Evolutionary conservation across 495 filamentous ascomycete species (phyloP), one percentile per base, ranked within the genome.

Genomic region (Penicillium antarcticum): DNA sequence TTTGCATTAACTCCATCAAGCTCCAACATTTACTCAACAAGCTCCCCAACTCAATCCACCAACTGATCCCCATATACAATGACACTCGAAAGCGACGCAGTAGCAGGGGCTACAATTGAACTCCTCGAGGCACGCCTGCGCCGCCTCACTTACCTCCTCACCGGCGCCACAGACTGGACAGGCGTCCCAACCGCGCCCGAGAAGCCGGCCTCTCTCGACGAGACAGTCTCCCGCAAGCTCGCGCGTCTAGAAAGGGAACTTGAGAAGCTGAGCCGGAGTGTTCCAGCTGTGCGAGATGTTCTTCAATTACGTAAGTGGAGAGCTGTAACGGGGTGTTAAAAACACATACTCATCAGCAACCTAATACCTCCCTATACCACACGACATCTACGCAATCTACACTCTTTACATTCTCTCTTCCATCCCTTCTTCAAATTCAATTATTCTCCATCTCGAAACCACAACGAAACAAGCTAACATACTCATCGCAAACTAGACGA

Each of bases 71-170:
- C 13, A 39, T 11, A 29, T 11, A 65, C 40, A 36, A 74, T 74
- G 71, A 36, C 70, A 24, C 46, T 66, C 32, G 66, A 74, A 67
- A 67, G 66, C 42, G 67, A 72, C 14, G 57, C 64, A 7, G 56
- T 74, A 37, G 71, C 72, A 2, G 65, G 70, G 5, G 70, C 72
- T 9, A 92, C 91, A 1, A 82, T 95, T 41, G 82, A 86, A 31
- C 77, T 89, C 42, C 85, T 96, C 4, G 86, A 92, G 57, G 73
- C 74, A n/a, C 87, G 91, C 33, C 77, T 96, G 29, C 75, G 77
- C 41, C 80, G 87, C 21, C 73, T 95, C 41, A 84, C 89, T 53
- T 92, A 87, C 67, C 75, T 87, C 26, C 74, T 96, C 41, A 82
- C 82, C 54, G 89, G 89, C 56, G 62, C 72, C 61, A 66, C 66